Conservation (phyloP, 169 alveolate species). For the Pseudocohnilembus persalinus region DNA sequence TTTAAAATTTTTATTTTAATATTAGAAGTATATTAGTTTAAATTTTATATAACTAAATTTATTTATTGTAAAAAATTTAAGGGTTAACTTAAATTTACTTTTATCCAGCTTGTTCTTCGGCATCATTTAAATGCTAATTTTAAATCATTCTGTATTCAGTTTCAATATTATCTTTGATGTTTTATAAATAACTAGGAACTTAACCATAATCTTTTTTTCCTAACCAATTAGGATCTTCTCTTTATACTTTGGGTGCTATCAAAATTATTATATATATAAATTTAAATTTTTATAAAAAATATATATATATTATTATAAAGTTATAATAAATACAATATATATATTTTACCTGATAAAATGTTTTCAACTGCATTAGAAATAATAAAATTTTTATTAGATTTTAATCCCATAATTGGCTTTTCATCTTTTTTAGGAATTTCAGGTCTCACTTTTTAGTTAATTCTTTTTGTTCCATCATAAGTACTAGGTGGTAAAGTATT, state of each 20-base stretch:
- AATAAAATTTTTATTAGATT: constrained; percentile 83
- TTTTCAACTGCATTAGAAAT: constrained; percentile 89
- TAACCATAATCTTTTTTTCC: constrained; percentile 81
- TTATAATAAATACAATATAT: neutral
- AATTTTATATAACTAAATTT: no score
- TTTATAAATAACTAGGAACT: constrained; percentile 77
- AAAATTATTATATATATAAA: neutral
- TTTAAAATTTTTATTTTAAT: no score
- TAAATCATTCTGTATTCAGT: constrained; percentile 73
- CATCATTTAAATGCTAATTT: constrained; percentile 63
- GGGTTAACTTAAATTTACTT: no score
- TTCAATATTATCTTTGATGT: constrained; percentile 74
- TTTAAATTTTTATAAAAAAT: no score
- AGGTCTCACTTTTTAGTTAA: constrained; percentile 49
- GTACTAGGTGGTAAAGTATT: constrained; percentile 21
- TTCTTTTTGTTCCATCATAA: neutral
- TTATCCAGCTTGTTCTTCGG: constrained; percentile 44
- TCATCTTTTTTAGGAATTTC: constrained; percentile 81
- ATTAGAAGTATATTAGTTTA: no score
- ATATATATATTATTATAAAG: neutral
- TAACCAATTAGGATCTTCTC: constrained; percentile 58
- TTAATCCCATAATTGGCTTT: constrained; percentile 84
- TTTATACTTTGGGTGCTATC: constrained; percentile 69
- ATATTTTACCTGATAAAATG: constrained; percentile 51
- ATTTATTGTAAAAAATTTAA: no score